Evolutionary conservation across 805 yeast species (phyloP).

Genomic region (Candida morakotiae): DNA sequence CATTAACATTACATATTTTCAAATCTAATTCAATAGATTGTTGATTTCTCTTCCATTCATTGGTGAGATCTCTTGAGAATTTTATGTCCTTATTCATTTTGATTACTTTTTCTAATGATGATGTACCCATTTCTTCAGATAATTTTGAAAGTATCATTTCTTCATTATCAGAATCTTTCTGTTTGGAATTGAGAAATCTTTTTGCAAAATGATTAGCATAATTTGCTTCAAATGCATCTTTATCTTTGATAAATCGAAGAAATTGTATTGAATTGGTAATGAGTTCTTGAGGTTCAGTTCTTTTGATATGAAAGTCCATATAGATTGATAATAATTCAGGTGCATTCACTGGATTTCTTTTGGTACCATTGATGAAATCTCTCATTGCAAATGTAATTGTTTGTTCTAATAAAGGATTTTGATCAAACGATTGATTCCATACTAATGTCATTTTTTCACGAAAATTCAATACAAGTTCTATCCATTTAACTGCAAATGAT

Average conservation of each 20-base stretch:
- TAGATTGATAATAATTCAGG: conserved; percentile 37
- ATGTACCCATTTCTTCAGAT: conserved; percentile 72
- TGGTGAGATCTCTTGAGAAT: conserved; percentile 35
- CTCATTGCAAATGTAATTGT: conserved; percentile 59
- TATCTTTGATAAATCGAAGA: conserved; percentile 69
- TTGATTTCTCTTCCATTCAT: conserved; percentile 31
- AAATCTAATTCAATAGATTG: conserved; percentile 31
- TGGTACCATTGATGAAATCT: conserved; percentile 52
- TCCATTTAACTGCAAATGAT: conserved; percentile 64
- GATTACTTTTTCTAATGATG: conserved; percentile 74
- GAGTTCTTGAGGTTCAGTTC: conserved; percentile 28
- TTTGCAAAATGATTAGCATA: conserved; percentile 86
- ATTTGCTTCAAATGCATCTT: conserved; percentile 79
- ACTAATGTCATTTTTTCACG: conserved; percentile 50
- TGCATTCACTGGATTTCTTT: conserved; percentile 30
- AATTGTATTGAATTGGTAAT: conserved; percentile 56
- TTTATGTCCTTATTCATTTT: conserved; percentile 84
- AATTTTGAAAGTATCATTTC: conserved; percentile 61
- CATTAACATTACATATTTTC: conserved; percentile 40
- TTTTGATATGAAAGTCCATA: conserved; percentile 37
- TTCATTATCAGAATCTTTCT: conserved; percentile 56
- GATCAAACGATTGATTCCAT: conserved; percentile 44
- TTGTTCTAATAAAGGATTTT: conserved; percentile 47
- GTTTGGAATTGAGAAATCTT: conserved; percentile 48
- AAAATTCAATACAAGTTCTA: conserved; percentile 49